phyloP scores from a whole-genome alignment of 2,329 filamentous ascomycete species.

The Alternaria gansuensis region DNA sequence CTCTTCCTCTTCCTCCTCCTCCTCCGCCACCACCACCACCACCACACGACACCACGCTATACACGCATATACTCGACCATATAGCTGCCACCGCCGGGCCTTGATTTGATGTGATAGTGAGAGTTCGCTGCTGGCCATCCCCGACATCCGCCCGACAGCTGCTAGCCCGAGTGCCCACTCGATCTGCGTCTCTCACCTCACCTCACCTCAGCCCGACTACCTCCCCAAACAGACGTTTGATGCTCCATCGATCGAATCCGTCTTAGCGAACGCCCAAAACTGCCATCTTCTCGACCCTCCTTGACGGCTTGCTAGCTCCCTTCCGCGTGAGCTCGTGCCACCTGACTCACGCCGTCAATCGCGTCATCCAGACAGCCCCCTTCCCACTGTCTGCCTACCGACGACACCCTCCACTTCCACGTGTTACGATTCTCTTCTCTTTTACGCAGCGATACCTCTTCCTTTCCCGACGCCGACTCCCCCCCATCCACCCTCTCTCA shows the following conservation, averaged over 20 bases:
- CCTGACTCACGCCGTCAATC: slow-evolving; percentile 49
- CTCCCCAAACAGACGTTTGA: slow-evolving; percentile 38
- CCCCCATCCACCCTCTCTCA: slow-evolving; percentile 25
- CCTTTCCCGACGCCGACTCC: slow-evolving; percentile 44
- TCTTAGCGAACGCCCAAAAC: slow-evolving; percentile 39
- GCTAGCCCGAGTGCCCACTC: slow-evolving; percentile 30
- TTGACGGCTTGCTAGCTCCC: slow-evolving; percentile 40
- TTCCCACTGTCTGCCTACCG: slow-evolving; percentile 38
- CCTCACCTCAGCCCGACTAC: slow-evolving; percentile 22
- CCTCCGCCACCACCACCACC: slow-evolving; percentile 32
- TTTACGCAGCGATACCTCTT: slow-evolving; percentile 51
- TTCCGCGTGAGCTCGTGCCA: slow-evolving; percentile 43
- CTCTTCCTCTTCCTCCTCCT: slow-evolving; percentile 23
- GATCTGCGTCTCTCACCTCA: slow-evolving; percentile 27
- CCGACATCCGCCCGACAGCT: slow-evolving; percentile 32
- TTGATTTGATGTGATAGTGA: slow-evolving; percentile 48
- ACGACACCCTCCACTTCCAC: slow-evolving; percentile 48
- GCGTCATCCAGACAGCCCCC: slow-evolving; percentile 38
- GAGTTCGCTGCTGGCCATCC: slow-evolving; percentile 41
- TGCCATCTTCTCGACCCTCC: slow-evolving; percentile 32
- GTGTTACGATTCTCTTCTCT: slow-evolving; percentile 52
- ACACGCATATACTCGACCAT: slow-evolving; percentile 47
- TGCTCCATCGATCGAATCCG: slow-evolving; percentile 33
- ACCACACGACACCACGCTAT: slow-evolving; percentile 34
- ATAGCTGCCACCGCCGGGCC: slow-evolving; percentile 33